These are phyloP conservation scores for Dillenia suffruticosa DNA, from an alignment of 164 flowering plant genomes.

Conservation along the genomic window DNA sequence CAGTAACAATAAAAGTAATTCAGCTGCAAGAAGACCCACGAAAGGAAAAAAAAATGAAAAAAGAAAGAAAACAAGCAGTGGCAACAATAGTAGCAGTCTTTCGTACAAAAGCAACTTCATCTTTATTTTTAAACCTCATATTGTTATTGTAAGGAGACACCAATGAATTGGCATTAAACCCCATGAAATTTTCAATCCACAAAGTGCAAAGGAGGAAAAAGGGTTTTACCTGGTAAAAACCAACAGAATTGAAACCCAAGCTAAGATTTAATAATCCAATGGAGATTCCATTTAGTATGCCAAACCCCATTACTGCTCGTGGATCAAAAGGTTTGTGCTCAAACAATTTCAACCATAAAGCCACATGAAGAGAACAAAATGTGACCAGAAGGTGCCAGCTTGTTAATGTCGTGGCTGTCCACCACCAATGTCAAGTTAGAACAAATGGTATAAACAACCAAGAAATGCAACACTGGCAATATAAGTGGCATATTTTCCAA, in stretches of 20 bases:
- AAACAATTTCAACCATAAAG: constrained; percentile 77
- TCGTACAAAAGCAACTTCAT: no score
- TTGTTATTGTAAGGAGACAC: no score
- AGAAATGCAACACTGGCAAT: no score
- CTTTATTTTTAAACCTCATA: no score
- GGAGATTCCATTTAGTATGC: constrained; percentile 86
- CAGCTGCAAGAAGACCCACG: no score
- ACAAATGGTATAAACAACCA: background rate
- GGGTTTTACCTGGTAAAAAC: constrained; percentile 79
- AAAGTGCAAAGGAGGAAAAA: background rate
- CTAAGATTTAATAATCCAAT: constrained; percentile 90
- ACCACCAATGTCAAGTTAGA: background rate
- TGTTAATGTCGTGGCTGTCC: constrained; percentile 90
- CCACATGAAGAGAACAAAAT: constrained; percentile 90
- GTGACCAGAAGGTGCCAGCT: constrained; percentile 99
- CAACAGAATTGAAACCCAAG: constrained; percentile 94
- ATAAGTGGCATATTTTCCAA: no score
- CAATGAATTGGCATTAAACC: no score
- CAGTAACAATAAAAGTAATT: no score
- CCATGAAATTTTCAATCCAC: no score
- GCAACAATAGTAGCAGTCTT: no score
- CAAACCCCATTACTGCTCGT: constrained; percentile 84
- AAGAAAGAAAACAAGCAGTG: no score
- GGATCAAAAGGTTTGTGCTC: constrained; percentile 93
- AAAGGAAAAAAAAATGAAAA: no score